These are phyloP conservation scores for Paratinospora sagittata DNA, from an alignment of 164 flowering plant species.

Conservation along the genomic window DNA sequence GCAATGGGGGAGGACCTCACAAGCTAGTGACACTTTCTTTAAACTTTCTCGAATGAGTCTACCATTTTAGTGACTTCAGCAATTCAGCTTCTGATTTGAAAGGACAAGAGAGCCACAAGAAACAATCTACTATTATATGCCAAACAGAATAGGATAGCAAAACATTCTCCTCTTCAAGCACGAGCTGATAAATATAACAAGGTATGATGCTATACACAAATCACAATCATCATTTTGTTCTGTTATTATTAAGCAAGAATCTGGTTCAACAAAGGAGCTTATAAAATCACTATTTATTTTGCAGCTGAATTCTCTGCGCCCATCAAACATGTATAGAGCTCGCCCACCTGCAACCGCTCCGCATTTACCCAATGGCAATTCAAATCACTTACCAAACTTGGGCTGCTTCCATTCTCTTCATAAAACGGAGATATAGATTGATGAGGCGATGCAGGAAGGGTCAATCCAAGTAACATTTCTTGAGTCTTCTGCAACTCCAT, in stretches of 20 bases:
- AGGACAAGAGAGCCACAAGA: not conserved
- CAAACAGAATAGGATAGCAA: not conserved
- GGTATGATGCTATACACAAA: not conserved
- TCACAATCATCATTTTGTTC: not conserved
- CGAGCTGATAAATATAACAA: not conserved
- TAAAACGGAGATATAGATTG: conserved; percentile 15
- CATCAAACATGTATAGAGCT: conserved; percentile 28
- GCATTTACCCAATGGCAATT: conserved; percentile 18
- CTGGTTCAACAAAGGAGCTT: conserved; percentile 6
- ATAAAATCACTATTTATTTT: conserved; percentile 3
- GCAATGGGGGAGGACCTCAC: not conserved
- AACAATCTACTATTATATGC: not conserved
- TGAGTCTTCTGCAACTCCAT: conserved; percentile 32
- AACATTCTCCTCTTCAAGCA: not conserved
- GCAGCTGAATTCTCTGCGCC: conserved; percentile 17
- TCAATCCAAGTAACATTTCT: conserved; percentile 17
- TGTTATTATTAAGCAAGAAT: not conserved
- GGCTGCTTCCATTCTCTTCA: conserved; percentile 20
- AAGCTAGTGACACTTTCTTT: not conserved
- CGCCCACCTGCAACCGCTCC: conserved; percentile 16
- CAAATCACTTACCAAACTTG: conserved; percentile 13
- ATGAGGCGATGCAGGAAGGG: conserved; percentile 8
- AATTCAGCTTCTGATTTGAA: not conserved
- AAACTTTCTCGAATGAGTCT: not conserved
- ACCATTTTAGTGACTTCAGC: not conserved